These are phyloP conservation scores for Phytophthora capsici DNA, from an alignment of 352 stramenopile species.

Conservation along the genomic window DNA sequence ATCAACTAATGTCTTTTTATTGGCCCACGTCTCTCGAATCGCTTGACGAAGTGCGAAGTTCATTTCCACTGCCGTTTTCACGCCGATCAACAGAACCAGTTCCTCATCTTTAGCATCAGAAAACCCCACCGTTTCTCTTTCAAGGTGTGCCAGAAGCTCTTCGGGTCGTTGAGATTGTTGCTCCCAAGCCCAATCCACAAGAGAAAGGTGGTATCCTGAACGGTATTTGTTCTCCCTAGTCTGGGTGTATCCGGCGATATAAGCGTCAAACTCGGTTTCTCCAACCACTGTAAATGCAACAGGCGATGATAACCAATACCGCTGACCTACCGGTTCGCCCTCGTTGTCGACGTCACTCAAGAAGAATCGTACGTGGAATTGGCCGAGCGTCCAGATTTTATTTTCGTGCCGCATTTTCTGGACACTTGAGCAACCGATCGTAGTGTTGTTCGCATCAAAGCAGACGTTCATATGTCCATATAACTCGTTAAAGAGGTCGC, in stretches of 20 bases:
- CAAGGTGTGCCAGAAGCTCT: neutral
- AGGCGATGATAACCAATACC: neutral
- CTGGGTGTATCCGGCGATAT: neutral
- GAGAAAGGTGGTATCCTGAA: neutral
- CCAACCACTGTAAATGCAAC: neutral
- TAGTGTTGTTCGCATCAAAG: neutral
- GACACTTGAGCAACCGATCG: neutral
- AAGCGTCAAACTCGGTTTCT: neutral
- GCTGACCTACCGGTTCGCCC: neutral
- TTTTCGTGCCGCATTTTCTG: too few species aligned
- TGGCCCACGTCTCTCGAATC: conserved; percentile 56
- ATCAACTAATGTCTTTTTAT: conserved; percentile 3
- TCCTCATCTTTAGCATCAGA: too few species aligned
- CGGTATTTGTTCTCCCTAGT: neutral
- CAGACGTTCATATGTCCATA: neutral
- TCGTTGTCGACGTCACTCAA: neutral
- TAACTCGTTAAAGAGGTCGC: neutral
- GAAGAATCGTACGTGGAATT: neutral
- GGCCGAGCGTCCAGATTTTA: neutral
- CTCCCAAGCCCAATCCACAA: neutral
- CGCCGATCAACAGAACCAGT: conserved; percentile 42
- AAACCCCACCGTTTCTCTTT: neutral
- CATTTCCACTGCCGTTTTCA: conserved; percentile 50
- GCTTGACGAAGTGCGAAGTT: conserved; percentile 42
- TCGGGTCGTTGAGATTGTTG: neutral